Evolutionary conservation across 192 early-diverging fungal species (phyloP), one percentile per base, ranked within the genome.

Genomic region (Backusella macrospora): DNA sequence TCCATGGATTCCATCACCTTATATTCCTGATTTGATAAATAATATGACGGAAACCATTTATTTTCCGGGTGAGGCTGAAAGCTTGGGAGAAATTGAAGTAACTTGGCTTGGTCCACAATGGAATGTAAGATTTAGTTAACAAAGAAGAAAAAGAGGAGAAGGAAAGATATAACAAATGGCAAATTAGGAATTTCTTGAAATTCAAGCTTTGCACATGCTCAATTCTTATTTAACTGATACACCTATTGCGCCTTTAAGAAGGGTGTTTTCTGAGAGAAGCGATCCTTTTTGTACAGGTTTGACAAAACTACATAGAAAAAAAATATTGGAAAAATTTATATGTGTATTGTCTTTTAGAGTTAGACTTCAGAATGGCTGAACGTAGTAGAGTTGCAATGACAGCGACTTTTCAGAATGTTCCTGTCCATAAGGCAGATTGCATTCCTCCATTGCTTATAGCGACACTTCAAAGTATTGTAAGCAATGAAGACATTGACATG

Each of bases 271-370:
- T 14, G 87, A 89, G 68, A 84, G 82, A 43, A 80, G 83, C 29
- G 81, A 87, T 40, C 85, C 87, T n/a, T 77, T 83, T n/a, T 86
- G 86, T 70, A 89, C 87, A 59, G 79, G 86, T 87, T 76, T 72
- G 70, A 47, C 43, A 44, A 68, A 67, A 44, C 12, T 39, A 15
- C 71, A 38, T 18, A 18, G 18, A 39, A 34, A 2, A 38, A 21
- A 73, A 64, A 73, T 15, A n/a, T 26, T 21, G 15, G 26, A 15
- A 62, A 14, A 16, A 44, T 43, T 26, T 9, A 21, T 26, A 26
- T 34, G 29, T 34, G 39, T 29, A 16, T 5, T 42, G 18, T 55
- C 18, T 47, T 44, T 26, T 65, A 82, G 84, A 84, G 34, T 72
- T 88, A 13, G 74, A 81, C 37, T 84, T 85, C 40, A 46, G 73